Evolutionary conservation across 306 rosid species (phyloP).

Genomic region (Begonia fuchsioides): DNA sequence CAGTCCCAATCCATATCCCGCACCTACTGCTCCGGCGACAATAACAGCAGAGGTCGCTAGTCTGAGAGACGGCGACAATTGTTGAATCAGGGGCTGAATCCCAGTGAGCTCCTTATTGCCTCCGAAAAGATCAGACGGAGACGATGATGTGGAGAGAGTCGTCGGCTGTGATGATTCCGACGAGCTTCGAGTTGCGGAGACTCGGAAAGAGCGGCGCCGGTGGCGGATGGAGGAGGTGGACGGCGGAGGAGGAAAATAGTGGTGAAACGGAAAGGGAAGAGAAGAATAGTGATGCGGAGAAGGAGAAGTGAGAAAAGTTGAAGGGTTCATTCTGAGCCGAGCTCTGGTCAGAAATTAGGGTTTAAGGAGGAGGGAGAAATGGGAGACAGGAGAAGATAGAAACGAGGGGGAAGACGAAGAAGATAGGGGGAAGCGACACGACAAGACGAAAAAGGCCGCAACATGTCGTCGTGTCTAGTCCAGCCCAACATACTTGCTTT

Average conservation of each 20-base stretch:
- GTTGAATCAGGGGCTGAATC: slow-evolving; percentile 51
- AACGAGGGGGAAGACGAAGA: too few relatives aligned
- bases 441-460: too few relatives aligned
- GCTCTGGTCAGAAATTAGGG: too few relatives aligned
- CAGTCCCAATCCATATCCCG: slow-evolving; percentile 72
- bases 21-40: slow-evolving; percentile 65
- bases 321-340: slow-evolving; percentile 38
- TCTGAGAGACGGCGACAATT: slow-evolving; percentile 50
- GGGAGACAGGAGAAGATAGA: too few relatives aligned
- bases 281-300: slow-evolving; percentile 19
- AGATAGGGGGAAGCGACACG: too few relatives aligned
- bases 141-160: slow-evolving; percentile 10
- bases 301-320: slow-evolving; percentile 34
- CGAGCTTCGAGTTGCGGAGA: slow-evolving; percentile 44
- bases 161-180: slow-evolving; percentile 16
- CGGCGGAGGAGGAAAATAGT: slow-evolving; percentile 21
- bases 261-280: slow-evolving; percentile 27
- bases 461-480: too few relatives aligned
- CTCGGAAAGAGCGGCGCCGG: slow-evolving; percentile 53
- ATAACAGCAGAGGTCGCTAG: slow-evolving; percentile 60
- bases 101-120: slow-evolving; percentile 59
- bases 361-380: too few relatives aligned
- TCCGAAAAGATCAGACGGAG: slow-evolving; percentile 23
- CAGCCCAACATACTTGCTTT: too few relatives aligned
- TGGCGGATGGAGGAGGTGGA: slow-evolving; percentile 7